These are phyloP conservation scores for Pestalotiopsis sp. DNA, from an alignment of 2,329 filamentous ascomycete species.

Conservation along the genomic window DNA sequence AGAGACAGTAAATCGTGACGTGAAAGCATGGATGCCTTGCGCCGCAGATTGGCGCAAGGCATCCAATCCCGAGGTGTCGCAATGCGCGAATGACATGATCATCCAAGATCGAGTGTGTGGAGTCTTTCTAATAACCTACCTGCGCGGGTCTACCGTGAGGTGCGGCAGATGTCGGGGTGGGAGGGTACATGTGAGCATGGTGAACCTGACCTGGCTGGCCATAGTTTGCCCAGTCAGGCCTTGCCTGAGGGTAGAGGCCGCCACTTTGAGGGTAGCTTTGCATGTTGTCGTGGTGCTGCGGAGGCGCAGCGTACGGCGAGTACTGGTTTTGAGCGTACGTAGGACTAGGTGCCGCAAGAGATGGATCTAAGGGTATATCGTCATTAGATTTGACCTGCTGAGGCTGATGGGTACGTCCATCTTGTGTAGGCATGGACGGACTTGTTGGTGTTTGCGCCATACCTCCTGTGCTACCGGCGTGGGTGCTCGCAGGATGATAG, in stretches of 20 bases:
- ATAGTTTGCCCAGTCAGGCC: slow-evolving; percentile 77
- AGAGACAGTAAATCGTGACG: not conserved
- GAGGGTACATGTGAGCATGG: slow-evolving; percentile 56
- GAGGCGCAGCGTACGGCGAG: slow-evolving; percentile 81
- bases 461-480: slow-evolving; percentile 75
- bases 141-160: slow-evolving; percentile 60
- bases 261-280: slow-evolving; percentile 71
- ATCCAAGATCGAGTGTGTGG: slow-evolving; percentile 4
- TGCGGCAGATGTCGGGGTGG: slow-evolving; percentile 57
- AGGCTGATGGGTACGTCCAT: slow-evolving; percentile 78
- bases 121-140: slow-evolving; percentile 45
- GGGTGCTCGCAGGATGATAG: slow-evolving; percentile 77
- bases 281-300: slow-evolving; percentile 73
- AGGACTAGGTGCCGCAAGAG: slow-evolving; percentile 90
- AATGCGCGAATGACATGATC: not conserved
- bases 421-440: slow-evolving; percentile 89
- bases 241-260: slow-evolving; percentile 67
- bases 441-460: slow-evolving; percentile 98
- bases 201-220: slow-evolving; percentile 53
- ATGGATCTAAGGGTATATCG: slow-evolving; percentile 98
- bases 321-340: slow-evolving; percentile 84
- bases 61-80: not conserved
- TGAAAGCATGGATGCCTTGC: not conserved
- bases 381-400: slow-evolving; percentile 88
- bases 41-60: not conserved